phyloP scores from a whole-genome alignment of 306 rosid species.

The Ochetophila trinervis region DNA sequence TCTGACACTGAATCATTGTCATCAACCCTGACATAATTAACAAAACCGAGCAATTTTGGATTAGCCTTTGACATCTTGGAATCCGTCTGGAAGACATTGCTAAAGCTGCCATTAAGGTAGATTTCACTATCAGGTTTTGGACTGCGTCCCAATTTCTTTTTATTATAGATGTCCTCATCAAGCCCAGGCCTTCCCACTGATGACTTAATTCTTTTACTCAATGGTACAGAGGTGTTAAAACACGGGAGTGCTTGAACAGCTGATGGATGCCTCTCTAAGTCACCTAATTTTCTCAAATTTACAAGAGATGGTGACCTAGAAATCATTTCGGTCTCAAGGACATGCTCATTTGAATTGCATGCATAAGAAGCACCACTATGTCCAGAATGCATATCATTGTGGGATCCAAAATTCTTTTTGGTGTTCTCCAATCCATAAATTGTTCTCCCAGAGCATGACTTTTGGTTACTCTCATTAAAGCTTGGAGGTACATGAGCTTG shows the following conservation, averaged over 20 bases:
- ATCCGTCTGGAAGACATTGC: constrained; percentile 15
- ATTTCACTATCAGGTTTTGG: constrained; percentile 18
- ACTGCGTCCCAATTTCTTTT: constrained; percentile 20
- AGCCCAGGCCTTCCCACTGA: constrained; percentile 21
- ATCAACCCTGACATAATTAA: constrained; percentile 16
- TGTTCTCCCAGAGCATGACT: constrained; percentile 25
- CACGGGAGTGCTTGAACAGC: constrained; percentile 36
- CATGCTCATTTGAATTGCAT: constrained; percentile 22
- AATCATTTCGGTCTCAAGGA: constrained; percentile 20
- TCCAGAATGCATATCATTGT: constrained; percentile 27
- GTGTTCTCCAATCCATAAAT: constrained; percentile 14
- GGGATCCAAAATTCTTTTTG: constrained; percentile 23
- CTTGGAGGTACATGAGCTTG: constrained; percentile 25
- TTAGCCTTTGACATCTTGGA: constrained; percentile 21
- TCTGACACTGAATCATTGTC: constrained; percentile 18
- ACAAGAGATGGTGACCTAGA: constrained; percentile 33
- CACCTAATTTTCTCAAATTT: constrained; percentile 19
- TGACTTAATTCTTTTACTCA: constrained; percentile 25
- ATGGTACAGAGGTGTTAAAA: constrained; percentile 24
- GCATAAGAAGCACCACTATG: constrained; percentile 22
- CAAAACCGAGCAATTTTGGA: constrained; percentile 19
- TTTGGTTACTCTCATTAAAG: constrained; percentile 30
- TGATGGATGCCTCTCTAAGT: constrained; percentile 18
- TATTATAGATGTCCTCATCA: constrained; percentile 11
- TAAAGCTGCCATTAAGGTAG: constrained; percentile 23